Percentiles rank a stretch among this genome's conserved stretches.
These are phyloP conservation scores for Cryphonectria nitschkei DNA, from an alignment of 2,329 filamentous ascomycete genomes.

Conservation along the genomic window DNA sequence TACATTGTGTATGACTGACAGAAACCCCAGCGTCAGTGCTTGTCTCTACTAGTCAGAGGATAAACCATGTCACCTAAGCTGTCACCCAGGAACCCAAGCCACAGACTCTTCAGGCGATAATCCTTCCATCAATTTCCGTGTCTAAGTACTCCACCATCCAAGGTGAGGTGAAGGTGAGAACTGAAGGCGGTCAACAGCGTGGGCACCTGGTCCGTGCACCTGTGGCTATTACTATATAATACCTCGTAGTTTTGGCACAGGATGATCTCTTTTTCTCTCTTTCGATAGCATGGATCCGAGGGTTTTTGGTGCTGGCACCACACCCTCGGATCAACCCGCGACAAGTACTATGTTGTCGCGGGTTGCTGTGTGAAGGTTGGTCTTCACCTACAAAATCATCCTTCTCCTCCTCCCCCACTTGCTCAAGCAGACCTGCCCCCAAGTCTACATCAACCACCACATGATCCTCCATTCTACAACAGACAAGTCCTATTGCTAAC, in stretches of 20 bases:
- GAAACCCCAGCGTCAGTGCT: not conserved
- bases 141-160: not conserved
- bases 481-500: too few species aligned
- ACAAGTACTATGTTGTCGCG: too few species aligned
- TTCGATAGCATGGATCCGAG: not conserved
- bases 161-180: not conserved
- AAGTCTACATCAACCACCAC: too few species aligned
- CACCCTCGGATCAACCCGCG: too few species aligned
- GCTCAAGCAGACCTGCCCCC: too few species aligned
- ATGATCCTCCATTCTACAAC: too few species aligned
- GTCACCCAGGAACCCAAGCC: not conserved
- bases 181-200: not conserved
- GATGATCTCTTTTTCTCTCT: not conserved
- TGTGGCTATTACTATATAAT: not conserved
- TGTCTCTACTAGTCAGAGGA: not conserved
- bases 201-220: not conserved
- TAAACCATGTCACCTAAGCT: not conserved
- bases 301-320: not conserved
- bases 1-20: not conserved
- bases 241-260: not conserved
- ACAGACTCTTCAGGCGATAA: not conserved
- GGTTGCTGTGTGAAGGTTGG: not conserved
- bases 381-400: not conserved
- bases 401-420: too few species aligned
- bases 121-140: not conserved